Conservation (phyloP, 257 asterid species). For the Solanum virginianum region DNA sequence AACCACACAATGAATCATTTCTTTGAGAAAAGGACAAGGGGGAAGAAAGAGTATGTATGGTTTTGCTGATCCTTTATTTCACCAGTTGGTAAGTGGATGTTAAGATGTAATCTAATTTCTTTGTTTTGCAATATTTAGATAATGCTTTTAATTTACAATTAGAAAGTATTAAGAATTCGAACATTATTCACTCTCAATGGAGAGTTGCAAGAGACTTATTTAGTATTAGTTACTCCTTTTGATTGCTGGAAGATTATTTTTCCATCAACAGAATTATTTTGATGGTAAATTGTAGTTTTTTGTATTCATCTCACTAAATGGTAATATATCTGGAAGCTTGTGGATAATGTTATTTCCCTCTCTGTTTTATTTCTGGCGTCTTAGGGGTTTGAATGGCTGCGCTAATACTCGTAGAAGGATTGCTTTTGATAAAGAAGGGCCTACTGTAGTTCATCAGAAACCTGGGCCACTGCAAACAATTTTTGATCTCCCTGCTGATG, state of each 20-base stretch:
- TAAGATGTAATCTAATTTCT: background rate
- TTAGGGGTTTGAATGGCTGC: conserved; percentile 54
- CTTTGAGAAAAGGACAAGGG: background rate
- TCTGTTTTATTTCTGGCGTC: background rate
- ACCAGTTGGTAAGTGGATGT: background rate
- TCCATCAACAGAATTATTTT: background rate
- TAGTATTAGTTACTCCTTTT: background rate
- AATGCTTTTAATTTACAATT: background rate
- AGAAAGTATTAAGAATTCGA: background rate
- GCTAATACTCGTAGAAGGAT: conserved; percentile 32
- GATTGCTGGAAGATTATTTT: background rate
- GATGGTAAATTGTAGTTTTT: background rate
- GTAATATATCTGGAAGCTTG: background rate
- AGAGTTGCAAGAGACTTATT: background rate
- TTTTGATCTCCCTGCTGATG: conserved; percentile 75
- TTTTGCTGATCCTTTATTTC: background rate
- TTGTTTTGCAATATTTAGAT: background rate
- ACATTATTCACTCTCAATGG: background rate
- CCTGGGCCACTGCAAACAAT: conserved; percentile 82
- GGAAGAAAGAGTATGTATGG: background rate
- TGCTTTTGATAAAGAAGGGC: conserved; percentile 40
- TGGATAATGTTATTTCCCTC: background rate
- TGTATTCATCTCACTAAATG: background rate
- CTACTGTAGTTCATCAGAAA: conserved; percentile 55
- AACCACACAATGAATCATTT: background rate